Conservation (phyloP, 257 asterid genomes). For the Capsicum rhomboideum region DNA sequence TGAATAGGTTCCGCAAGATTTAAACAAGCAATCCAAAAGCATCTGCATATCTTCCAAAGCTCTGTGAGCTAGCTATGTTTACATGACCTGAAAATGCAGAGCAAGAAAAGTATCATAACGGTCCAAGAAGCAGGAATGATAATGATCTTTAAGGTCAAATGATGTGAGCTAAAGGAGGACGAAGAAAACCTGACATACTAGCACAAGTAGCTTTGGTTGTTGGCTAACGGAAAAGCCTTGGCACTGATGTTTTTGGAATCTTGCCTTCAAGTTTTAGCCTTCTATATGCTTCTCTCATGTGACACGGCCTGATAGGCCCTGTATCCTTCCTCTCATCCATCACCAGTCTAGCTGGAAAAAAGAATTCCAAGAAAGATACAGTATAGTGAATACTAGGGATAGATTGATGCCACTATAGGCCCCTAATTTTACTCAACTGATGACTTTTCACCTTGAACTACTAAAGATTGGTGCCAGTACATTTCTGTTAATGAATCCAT, state of each 20-base stretch:
- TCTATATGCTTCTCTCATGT: conserved; percentile 85
- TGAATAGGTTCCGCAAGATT: not conserved
- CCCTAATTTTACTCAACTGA: not conserved
- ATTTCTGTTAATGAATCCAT: not conserved
- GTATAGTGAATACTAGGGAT: not conserved
- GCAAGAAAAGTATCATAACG: not conserved
- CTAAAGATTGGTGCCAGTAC: not conserved
- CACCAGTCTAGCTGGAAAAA: conserved; percentile 60
- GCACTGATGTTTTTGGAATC: conserved; percentile 72
- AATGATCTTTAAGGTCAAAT: not conserved
- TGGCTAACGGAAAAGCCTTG: conserved; percentile 69
- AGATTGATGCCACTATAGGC: not conserved
- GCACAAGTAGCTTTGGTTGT: not conserved
- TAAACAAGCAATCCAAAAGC: not conserved
- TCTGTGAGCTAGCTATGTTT: not conserved
- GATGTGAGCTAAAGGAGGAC: not conserved
- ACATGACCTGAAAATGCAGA: not conserved
- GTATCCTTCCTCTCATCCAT: conserved; percentile 73
- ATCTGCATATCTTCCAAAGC: not conserved
- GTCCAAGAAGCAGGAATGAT: not conserved
- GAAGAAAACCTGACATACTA: not conserved
- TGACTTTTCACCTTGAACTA: not conserved
- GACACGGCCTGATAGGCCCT: conserved; percentile 98
- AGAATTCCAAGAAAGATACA: not conserved
- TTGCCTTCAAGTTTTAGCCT: conserved; percentile 82